Evolutionary conservation across 352 stramenopile species (phyloP).

Genomic region (Ophiocytium majus): DNA sequence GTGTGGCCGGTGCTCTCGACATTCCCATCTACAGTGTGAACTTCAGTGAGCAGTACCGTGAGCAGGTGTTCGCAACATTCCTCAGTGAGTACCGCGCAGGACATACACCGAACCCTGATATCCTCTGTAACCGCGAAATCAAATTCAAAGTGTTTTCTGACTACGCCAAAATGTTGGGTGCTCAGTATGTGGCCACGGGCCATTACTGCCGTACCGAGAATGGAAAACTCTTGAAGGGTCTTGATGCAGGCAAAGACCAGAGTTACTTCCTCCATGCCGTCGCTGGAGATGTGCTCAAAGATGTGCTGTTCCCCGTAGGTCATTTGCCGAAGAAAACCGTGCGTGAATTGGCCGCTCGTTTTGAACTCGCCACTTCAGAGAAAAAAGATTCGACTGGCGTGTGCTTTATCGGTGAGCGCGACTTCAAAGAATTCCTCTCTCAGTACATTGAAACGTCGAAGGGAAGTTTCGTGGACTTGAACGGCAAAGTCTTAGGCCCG

Average conservation of each 20-base stretch:
- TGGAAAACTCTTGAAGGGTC: conserved; percentile 15
- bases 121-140: conserved; percentile 93
- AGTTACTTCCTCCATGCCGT: conserved; percentile 6
- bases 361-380: background rate
- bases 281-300: background rate
- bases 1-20: conserved; percentile 78
- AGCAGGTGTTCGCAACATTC: conserved; percentile 89
- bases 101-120: conserved; percentile 84
- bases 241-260: background rate
- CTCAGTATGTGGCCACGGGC: conserved; percentile 87
- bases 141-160: conserved; percentile 94
- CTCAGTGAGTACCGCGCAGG: conserved; percentile 69
- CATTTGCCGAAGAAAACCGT: background rate
- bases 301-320: conserved; percentile 1
- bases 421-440: conserved; percentile 14
- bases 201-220: conserved; percentile 71
- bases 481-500: background rate
- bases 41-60: conserved; percentile 92
- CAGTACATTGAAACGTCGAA: background rate
- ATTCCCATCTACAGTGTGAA: conserved; percentile 81
- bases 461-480: conserved; percentile 5
- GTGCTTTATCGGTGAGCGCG: background rate
- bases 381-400: conserved; percentile 12
- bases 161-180: conserved; percentile 74
- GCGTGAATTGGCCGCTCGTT: background rate